phyloP scores from a whole-genome alignment of 2,329 filamentous ascomycete species.

The Phialophora verrucosa region DNA sequence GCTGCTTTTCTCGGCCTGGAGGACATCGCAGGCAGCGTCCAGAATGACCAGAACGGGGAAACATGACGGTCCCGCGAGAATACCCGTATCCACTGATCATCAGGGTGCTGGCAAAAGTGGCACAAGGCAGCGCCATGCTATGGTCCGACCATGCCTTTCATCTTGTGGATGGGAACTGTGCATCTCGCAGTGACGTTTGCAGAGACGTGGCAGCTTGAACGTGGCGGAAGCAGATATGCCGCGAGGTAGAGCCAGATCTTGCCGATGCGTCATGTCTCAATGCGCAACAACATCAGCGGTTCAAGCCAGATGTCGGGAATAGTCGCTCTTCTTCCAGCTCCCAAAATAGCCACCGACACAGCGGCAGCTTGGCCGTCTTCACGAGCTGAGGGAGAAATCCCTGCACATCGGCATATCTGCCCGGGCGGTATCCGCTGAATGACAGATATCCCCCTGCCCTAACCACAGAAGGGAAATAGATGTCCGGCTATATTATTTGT shows the following conservation, averaged over 20 bases:
- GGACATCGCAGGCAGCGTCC: background rate
- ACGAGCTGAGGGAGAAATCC: background rate
- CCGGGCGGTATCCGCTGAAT: background rate
- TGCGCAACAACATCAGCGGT: background rate
- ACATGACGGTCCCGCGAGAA: too few relatives aligned
- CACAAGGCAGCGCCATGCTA: background rate
- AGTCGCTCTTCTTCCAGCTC: background rate
- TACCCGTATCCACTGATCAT: background rate
- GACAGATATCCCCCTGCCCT: background rate
- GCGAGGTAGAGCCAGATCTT: background rate
- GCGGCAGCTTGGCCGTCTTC: background rate
- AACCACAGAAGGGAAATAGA: constrained; percentile 9
- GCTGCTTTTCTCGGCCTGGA: background rate
- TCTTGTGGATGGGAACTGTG: background rate
- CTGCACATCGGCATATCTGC: constrained; percentile 3
- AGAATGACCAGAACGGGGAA: background rate
- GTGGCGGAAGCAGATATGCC: background rate
- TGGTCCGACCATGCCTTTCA: background rate
- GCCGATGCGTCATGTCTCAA: background rate
- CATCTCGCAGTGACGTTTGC: background rate
- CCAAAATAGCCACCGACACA: background rate
- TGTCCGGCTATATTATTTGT: constrained; percentile 18
- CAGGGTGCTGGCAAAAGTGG: background rate
- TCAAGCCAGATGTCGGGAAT: background rate
- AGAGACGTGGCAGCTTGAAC: background rate